A percentile compares a stretch with the other conserved stretches of the same genome.
These are phyloP conservation scores for Wilhelminamyces savonicus DNA, from an alignment of 805 yeast species.

Conservation along the genomic window DNA sequence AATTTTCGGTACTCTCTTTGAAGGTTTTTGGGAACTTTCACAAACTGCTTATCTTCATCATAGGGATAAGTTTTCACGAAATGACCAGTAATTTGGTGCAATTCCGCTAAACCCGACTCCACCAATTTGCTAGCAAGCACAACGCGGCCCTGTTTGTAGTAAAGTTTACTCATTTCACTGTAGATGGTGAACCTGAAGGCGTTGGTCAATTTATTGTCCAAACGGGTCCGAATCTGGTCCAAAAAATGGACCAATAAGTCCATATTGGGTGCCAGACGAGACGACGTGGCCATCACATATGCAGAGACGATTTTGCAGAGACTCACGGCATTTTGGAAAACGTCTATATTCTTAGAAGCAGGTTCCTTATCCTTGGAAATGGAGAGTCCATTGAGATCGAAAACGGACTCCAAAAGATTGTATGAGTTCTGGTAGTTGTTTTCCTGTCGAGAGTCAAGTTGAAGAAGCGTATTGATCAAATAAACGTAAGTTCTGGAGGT, in stretches of 20 bases:
- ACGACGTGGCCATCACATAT: slow-evolving; percentile 12
- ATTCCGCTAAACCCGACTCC: slow-evolving; percentile 18
- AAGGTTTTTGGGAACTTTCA: slow-evolving; percentile 13
- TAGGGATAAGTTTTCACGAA: slow-evolving; percentile 14
- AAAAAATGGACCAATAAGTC: slow-evolving; percentile 24
- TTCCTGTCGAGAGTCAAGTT: slow-evolving; percentile 7
- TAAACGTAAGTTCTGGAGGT: slow-evolving; percentile 23
- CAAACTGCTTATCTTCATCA: slow-evolving; percentile 1
- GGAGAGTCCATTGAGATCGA: slow-evolving; percentile 25
- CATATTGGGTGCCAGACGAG: slow-evolving; percentile 5
- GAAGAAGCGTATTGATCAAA: slow-evolving; percentile 25
- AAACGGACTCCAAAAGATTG: slow-evolving; percentile 17
- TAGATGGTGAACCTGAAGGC: slow-evolving; percentile 19
- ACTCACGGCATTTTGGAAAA: slow-evolving; percentile 10
- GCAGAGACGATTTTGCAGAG: slow-evolving; percentile 21
- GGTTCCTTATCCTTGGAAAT: slow-evolving; percentile 2
- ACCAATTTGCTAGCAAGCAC: slow-evolving; percentile 16
- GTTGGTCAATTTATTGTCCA: slow-evolving; percentile 15
- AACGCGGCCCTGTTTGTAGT: slow-evolving; percentile 16
- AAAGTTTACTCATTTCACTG: slow-evolving; percentile 23
- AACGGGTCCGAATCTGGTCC: slow-evolving; percentile 15
- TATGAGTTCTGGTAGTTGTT: slow-evolving; percentile 10
- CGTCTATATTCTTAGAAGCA: slow-evolving; percentile 4
- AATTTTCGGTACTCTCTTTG: slow-evolving; percentile 12
- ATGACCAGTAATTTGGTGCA: slow-evolving; percentile 8